phyloP scores from a whole-genome alignment of 306 rosid genomes.

The apple (Malus domestica) region ASM211411v1 NC_041805.1:1446001-1446500 shows the following conservation, averaged over 20 bases:
- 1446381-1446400: background rate
- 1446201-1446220: background rate
- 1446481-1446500: background rate
- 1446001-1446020: rapidly evolving
- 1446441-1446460: background rate
- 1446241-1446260: background rate
- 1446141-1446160: background rate
- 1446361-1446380: background rate
- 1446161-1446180: background rate
- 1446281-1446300: background rate
- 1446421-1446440: background rate
- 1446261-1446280: background rate
- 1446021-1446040: too few species aligned
- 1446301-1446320: background rate
- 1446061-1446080: too few species aligned
- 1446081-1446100: too few species aligned
- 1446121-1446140: background rate
- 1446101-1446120: background rate
- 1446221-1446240: background rate
- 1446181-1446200: background rate
- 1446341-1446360: background rate
- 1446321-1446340: background rate
- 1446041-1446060: too few species aligned
- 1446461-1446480: background rate
- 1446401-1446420: background rate